Base-by-base conservation (phyloP, 1,284 basidiomycete species). In the Rhodotorula sp. region DNA sequence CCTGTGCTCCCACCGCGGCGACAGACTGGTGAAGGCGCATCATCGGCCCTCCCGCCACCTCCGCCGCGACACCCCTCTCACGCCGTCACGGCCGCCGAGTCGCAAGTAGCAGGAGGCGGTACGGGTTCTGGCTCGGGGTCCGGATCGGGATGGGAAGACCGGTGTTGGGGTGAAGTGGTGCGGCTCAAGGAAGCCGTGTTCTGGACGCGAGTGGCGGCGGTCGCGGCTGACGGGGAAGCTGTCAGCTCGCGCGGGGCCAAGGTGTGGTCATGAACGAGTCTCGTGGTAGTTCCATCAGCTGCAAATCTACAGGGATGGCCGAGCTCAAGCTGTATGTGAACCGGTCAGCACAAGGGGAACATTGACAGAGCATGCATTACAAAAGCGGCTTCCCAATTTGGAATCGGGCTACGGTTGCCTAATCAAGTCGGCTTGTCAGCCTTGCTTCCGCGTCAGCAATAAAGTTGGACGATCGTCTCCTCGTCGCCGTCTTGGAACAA, bases 151-250 rank as follows among this genome's bases (percentile, higher is more conserved):
- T 96, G 93, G 93, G 94, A 96, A 82, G 91, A 92, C 79, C 86
- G 89, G 71, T 89, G 91, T 56, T 97, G 93, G 92, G 89, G 88
- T 78, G 90, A 92, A 82, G 82, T 97, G 21, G 85, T 90, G 14
- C 86, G 86, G 67, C 81, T 97, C 75, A 89, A 90, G 78, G 92
- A 96, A 82, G 90, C 90, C 65, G 93, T 96, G 90, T 94, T 91
- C 82, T 92, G 88, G 87, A 90, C 92, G 49, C 84, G 92, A 65
- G 83, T 93, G 48, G 93, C 93, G 2, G 88, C 87, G 7, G 78
- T 87, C 20, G 69, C 64, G 64, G 64, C 64, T 18, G 71, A 69
- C 34, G 72, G 69, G 3, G 67, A 48, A 18, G 57, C 59, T 18
- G 66, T 73, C 0, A 60, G 60, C 43, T 57, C 58, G 7, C 39